Evolutionary conservation across 1,284 basidiomycete species (phyloP), one percentile per base, ranked within the genome.

Genomic region (Xerocomus amazonicus): DNA sequence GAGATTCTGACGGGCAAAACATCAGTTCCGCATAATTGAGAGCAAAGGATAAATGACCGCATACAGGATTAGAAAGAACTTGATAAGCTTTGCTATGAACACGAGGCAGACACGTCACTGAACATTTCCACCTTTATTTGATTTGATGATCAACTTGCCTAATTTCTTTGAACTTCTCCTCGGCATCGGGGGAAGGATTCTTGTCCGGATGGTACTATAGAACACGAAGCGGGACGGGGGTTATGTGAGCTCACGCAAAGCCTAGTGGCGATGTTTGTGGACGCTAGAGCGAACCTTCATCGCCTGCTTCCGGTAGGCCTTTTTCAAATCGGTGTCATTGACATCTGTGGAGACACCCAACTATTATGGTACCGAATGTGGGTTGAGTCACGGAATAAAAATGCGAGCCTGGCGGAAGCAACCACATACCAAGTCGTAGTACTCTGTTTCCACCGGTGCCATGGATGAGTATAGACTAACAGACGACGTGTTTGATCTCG

Each of bases 121-220:
- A 35, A 19, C 14, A 61, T 76, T 45, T 27, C 50, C 43, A 47
- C 41, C 45, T 38, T 51, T 17, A 45, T 47, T 53, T 50, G 23
- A 53, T 55, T 36, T 44, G 52, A 51, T 40, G 45, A 51, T 14
- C 48, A 28, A 67, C 77, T 54, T 63, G 87, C 84, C 90, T 91
- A 62, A 97, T 90, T 47, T 95, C 90, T 71, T 97, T 94, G 76
- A 97, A 97, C 74, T 85, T 92, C 66, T 90, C 84, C 66, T 93
- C 91, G 6, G 92, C 92, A 64, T 92, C 90, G 19, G 83, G 78
- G 2, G 89, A 87, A 12, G 81, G 78, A 65, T 97, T 97, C 79
- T 95, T 95, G 74, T 97, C 93, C 9, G 93, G 92, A 66, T 95
- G 92, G 66, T 87, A 95, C 90, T 93, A 57, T n/a, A 13, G 36